Base-by-base conservation (phyloP, 306 rosid genomes). In the Prunus mume region DNA sequence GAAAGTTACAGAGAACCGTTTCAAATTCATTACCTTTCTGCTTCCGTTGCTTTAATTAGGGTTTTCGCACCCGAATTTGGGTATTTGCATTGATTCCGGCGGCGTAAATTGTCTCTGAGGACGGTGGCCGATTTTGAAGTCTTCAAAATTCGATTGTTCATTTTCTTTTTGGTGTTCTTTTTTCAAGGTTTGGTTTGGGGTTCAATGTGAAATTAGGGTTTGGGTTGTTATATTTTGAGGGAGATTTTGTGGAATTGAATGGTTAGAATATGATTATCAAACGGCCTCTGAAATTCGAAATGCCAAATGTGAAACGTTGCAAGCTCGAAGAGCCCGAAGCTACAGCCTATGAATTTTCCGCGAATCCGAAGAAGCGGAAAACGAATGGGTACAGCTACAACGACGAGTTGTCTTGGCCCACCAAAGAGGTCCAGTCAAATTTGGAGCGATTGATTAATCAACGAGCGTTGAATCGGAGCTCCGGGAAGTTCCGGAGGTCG, bases 221-320 rank as follows among this genome's bases (percentile, higher is more conserved):
- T 87, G 30, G 30, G 13, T 47, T 65, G 1, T 66, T 47, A 24
- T 15, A 51, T n/a, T 71, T 30, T 34, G 51, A 32, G 19, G 43
- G n/a, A 17, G 52, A 6, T 66, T 68, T 65, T 25, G 52, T 55
- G 20, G 68, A 58, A 51, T 68, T 67, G 71, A 72, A 80, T 83
- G 83, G 72, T 86, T 30, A 41, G 78, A 83, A 55, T 71, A 95
- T 95, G 97, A 86, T 89, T 73, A 78, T 86, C 74, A 90, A 95
- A 72, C 89, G 90, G 47, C 86, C 89, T 45, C 58, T 77, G 92
- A 92, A 87, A 87, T 63, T 79, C 28, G 97, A 92, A 83, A 87
- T 90, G 91, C 97, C 97, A 85, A 95, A 89, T 71, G 65, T 92
- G 64, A 95, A 95, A 65, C 90, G 97, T 19, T 92, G 97, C 80